Conservation (phyloP, 495 filamentous ascomycete species). For the Paragyromitra xinjiangensis region DNA sequence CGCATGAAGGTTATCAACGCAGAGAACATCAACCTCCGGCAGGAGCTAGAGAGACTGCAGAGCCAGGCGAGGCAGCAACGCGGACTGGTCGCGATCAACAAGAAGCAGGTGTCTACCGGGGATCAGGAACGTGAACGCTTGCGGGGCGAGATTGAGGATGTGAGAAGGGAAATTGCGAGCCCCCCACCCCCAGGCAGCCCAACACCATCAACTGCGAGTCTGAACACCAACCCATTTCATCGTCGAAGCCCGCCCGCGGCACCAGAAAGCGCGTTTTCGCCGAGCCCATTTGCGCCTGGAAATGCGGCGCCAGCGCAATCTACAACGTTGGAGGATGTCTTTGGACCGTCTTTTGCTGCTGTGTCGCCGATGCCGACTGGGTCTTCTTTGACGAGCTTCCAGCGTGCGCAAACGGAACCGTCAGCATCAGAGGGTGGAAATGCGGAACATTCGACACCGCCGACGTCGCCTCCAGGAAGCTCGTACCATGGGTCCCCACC, state of each 20-base stretch:
- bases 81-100: conserved; percentile 94
- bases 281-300: conserved; percentile 65
- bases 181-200: conserved; percentile 59
- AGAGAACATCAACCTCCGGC: conserved; percentile 82
- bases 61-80: conserved; percentile 92
- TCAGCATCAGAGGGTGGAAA: conserved; percentile 61
- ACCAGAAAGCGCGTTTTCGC: conserved; percentile 76
- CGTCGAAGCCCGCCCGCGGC: conserved; percentile 61
- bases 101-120: conserved; percentile 90
- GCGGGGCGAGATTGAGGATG: conserved; percentile 75
- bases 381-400: conserved; percentile 45
- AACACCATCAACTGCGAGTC: conserved; percentile 50
- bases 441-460: conserved; percentile 64
- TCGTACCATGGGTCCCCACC: conserved; percentile 67
- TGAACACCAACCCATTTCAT: conserved; percentile 55
- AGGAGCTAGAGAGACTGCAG: conserved; percentile 87
- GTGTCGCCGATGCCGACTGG: conserved; percentile 69
- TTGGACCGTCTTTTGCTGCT: conserved; percentile 74
- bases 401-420: conserved; percentile 64
- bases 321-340: conserved; percentile 86
- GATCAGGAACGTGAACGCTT: conserved; percentile 87
- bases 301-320: conserved; percentile 65
- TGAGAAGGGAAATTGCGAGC: conserved; percentile 60
- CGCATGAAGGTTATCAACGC: conserved; percentile 81
- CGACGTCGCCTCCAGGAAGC: conserved; percentile 68